A percentile compares a stretch with the other conserved stretches of the same genome.
Conservation (phyloP, 371 early-diverging fungal genomes). For the Mucor racemosus region DNA sequence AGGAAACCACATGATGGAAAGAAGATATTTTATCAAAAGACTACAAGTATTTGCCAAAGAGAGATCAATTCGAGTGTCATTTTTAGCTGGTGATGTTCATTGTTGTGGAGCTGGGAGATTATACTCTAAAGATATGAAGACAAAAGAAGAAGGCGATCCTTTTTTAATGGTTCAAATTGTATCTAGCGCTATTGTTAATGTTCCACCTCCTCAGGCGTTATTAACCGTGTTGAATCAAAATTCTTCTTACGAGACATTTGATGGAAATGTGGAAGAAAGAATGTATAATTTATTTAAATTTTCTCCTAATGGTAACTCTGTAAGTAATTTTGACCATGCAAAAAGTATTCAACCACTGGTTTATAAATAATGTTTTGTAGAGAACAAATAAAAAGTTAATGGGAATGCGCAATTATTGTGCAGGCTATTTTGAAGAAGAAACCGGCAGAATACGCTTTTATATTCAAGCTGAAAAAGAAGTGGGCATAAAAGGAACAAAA, state of each 20-base stretch:
- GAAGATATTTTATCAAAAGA: conserved; percentile 65
- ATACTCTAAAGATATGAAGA: conserved; percentile 49
- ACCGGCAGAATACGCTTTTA: conserved; percentile 42
- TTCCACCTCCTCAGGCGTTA: conserved; percentile 50
- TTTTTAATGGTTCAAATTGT: conserved; percentile 78
- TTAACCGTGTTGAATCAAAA: conserved; percentile 45
- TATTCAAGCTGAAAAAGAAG: conserved; percentile 42
- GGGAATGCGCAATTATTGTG: conserved; percentile 49
- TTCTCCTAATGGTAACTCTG: conserved; percentile 46
- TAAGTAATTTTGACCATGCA: conserved; percentile 11
- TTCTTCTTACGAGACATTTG: conserved; percentile 38
- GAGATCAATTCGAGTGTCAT: conserved; percentile 74
- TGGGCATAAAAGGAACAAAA: conserved; percentile 41
- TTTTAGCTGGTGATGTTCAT: conserved; percentile 84
- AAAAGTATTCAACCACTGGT: background rate
- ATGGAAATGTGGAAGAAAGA: conserved; percentile 41
- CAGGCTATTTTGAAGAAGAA: conserved; percentile 36
- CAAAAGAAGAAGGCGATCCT: conserved; percentile 63
- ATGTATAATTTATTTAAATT: conserved; percentile 48
- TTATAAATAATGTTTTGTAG: conserved; percentile 3
- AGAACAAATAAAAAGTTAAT: conserved; percentile 45
- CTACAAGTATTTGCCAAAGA: conserved; percentile 70
- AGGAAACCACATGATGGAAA: conserved; percentile 70
- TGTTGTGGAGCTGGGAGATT: conserved; percentile 77
- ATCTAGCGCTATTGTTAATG: conserved; percentile 80